A percentile compares a stretch with the other conserved stretches of the same genome.
phyloP scores from a whole-genome alignment of 2,329 filamentous ascomycete species.

The Cladobotryum protrusum region DNA sequence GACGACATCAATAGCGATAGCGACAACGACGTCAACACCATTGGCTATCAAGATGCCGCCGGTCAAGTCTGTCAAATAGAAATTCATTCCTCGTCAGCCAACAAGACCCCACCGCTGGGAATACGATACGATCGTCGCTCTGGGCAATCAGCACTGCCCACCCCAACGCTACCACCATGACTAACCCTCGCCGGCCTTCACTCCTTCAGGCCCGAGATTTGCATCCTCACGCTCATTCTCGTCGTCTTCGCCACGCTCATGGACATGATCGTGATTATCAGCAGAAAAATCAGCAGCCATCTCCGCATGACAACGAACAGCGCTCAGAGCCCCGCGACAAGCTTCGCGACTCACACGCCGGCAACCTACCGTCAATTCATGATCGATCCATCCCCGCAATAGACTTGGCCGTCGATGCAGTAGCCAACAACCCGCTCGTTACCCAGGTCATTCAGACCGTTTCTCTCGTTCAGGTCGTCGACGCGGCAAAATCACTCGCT shows the following conservation, averaged over 20 bases:
- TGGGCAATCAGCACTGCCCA: constrained; percentile 18
- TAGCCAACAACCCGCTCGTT: constrained; percentile 23
- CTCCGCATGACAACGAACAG: constrained; percentile 17
- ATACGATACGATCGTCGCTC: constrained; percentile 17
- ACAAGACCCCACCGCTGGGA: constrained; percentile 12
- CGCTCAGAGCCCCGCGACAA: constrained; percentile 13
- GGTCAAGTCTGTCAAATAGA: not conserved
- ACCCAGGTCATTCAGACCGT: constrained; percentile 48
- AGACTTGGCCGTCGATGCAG: constrained; percentile 8
- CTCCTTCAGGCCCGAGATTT: constrained; percentile 30
- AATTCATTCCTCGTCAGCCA: constrained; percentile 13
- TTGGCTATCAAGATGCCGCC: constrained; percentile 10
- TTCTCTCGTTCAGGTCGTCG: constrained; percentile 48
- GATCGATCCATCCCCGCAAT: constrained; percentile 14
- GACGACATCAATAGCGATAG: not conserved
- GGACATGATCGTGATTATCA: no score
- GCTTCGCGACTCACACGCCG: constrained; percentile 12
- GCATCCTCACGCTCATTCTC: constrained; percentile 21
- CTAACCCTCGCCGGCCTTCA: constrained; percentile 31
- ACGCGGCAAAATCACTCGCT: constrained; percentile 40
- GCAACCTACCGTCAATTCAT: not conserved
- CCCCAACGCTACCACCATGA: constrained; percentile 24
- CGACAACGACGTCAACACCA: not conserved
- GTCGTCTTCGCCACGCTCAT: constrained; percentile 9
- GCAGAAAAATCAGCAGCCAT: constrained; percentile 4